Percentiles rank a stretch among this genome's conserved stretches.
phyloP scores from a whole-genome alignment of 768 basidiomycete species.

The Neoboletus brunneissimus region DNA sequence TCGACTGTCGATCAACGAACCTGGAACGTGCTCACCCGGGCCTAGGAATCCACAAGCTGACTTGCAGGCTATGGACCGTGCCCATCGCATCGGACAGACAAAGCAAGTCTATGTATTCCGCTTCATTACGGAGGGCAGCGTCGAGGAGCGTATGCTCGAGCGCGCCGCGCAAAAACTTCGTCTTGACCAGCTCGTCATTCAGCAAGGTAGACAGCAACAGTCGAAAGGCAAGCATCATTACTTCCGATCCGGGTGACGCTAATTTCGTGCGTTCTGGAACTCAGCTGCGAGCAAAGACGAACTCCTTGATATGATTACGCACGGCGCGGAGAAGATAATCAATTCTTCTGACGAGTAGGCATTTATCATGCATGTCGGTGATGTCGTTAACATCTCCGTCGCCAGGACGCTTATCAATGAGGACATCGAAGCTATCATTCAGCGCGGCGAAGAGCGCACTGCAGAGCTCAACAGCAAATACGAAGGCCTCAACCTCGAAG shows the following conservation, averaged over 20 bases:
- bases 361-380: neutral
- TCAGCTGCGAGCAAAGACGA: slow-evolving; percentile 94
- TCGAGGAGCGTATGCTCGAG: slow-evolving; percentile 91
- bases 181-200: slow-evolving; percentile 94
- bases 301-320: slow-evolving; percentile 95
- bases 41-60: slow-evolving; percentile 97
- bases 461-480: slow-evolving; percentile 88
- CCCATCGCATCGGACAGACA: slow-evolving; percentile 94
- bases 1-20: neutral
- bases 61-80: slow-evolving; percentile 97
- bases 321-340: slow-evolving; percentile 96
- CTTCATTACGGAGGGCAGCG: slow-evolving; percentile 79
- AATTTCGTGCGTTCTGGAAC: slow-evolving; percentile 1
- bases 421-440: slow-evolving; percentile 93
- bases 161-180: slow-evolving; percentile 91
- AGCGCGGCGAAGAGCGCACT: slow-evolving; percentile 87
- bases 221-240: slow-evolving; percentile 59
- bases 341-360: slow-evolving; percentile 71
- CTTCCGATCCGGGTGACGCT: neutral
- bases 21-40: slow-evolving; percentile 1
- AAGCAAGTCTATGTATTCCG: slow-evolving; percentile 88
- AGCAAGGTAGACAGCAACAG: slow-evolving; percentile 84
- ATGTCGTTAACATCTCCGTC: neutral
- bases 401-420: slow-evolving; percentile 72
- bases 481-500: slow-evolving; percentile 88